These are phyloP conservation scores for Chytriomyces sp. DNA, from an alignment of 192 early-diverging fungal genomes.

Conservation along the genomic window DNA sequence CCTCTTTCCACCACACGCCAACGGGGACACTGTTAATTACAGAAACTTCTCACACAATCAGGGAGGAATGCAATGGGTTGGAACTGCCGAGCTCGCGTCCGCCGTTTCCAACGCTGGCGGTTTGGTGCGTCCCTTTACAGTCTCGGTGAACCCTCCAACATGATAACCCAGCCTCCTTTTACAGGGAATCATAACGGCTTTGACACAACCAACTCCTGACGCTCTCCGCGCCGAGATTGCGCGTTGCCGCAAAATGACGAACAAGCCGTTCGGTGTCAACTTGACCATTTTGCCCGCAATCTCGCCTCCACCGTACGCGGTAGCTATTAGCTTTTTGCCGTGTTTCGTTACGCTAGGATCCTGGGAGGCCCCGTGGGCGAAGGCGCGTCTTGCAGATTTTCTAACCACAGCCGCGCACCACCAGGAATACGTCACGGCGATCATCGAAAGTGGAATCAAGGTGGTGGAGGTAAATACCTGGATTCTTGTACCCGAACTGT, in stretches of 20 bases:
- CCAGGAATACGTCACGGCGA: constrained; percentile 65
- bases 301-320: constrained; percentile 75
- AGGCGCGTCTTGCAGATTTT: not conserved
- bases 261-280: constrained; percentile 82
- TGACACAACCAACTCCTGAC: constrained; percentile 81
- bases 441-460: constrained; percentile 77
- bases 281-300: constrained; percentile 80
- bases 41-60: constrained; percentile 14
- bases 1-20: too few relatives aligned
- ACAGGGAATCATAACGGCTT: constrained; percentile 66
- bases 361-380: too few relatives aligned
- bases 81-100: constrained; percentile 58
- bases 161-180: not conserved
- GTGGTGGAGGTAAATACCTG: constrained; percentile 60
- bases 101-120: constrained; percentile 83
- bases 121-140: constrained; percentile 28
- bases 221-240: constrained; percentile 70
- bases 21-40: too few relatives aligned
- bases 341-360: not conserved
- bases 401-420: too few relatives aligned
- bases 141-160: not conserved
- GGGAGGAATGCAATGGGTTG: constrained; percentile 83
- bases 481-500: not conserved
- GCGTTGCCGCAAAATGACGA: constrained; percentile 73
- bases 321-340: constrained; percentile 18